Base-by-base conservation (phyloP, 148 eudicot species). In the Camellia japonica region DNA sequence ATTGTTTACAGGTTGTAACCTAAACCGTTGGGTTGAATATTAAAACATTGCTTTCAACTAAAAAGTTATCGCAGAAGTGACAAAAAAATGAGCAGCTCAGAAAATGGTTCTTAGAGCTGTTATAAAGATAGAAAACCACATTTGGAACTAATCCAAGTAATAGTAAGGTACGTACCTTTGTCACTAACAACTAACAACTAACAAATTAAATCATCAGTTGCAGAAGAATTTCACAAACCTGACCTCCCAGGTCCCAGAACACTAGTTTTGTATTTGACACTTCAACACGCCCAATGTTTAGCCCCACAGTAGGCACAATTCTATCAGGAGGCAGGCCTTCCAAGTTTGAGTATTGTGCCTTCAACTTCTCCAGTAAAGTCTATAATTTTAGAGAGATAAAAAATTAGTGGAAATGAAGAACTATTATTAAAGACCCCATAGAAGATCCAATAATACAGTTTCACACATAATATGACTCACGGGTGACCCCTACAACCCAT, bases 221-320 rank as follows among this genome's bases (percentile, higher is more conserved):
- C 54, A 4, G 62, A 71, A 46, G 49, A 61, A 74, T 41, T 13
- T 55, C 76, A 82, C 81, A 81, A 81, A 96, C 99, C 99, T 96
- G 99, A 81, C 99, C 99, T 88, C 99, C 99, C 84, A 96, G 91
- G 89, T 96, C 99, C 99, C 99, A 95, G 80, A 95, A 93, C 67
- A 95, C 94, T 79, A 95, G 94, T 84, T 95, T 95, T 74, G 97
- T 71, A 82, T 90, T 95, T 81, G 91, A 88, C 54, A 89, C 94
- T 93, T 95, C 99, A 70, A 95, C 86, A 47, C 99, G 97, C 71
- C 99, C 99, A 77, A 95, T 95, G 86, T 95, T 95, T 78, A 95
- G 97, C 70, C 99, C 99, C 72, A 95, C 99, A 23, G 99, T 95
- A 42, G 99, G 99, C 80, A 95, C 99, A 83, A 96, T 96, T 81